Evolutionary conservation across 1,284 basidiomycete species (phyloP).

Genomic region (Rhodotorula sp.): DNA sequence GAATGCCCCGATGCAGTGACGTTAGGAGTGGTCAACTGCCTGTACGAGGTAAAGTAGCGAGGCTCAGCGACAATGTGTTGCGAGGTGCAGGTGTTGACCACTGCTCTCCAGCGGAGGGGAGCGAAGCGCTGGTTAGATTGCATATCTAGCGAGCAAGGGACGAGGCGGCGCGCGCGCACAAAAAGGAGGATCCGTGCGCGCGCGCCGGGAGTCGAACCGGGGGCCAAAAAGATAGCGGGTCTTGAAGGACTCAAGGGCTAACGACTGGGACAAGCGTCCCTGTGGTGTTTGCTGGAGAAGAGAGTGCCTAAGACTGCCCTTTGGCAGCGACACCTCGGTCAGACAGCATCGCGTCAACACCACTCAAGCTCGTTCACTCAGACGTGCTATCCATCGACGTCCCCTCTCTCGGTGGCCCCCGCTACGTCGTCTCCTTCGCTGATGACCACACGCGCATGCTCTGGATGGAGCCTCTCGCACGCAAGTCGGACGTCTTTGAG

Average conservation of each 20-base stretch:
- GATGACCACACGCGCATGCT: constrained; percentile 45
- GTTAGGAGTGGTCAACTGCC: background rate
- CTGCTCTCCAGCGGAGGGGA: too few species aligned
- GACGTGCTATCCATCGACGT: constrained; percentile 49
- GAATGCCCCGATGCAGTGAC: too few species aligned
- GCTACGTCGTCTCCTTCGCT: constrained; percentile 50
- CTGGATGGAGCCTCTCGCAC: constrained; percentile 40
- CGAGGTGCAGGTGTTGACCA: constrained; percentile 1
- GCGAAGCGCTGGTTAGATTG: too few species aligned
- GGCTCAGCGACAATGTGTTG: background rate
- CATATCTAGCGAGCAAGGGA: background rate
- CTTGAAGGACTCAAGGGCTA: too few species aligned
- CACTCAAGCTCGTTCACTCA: constrained; percentile 46
- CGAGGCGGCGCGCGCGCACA: too few species aligned
- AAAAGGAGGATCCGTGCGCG: too few species aligned
- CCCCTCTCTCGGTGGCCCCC: constrained; percentile 43
- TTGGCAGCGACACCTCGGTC: background rate
- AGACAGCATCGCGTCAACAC: background rate
- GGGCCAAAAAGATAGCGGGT: too few species aligned
- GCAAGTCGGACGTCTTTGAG: too few species aligned
- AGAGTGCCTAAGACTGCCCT: too few species aligned
- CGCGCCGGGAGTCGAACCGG: too few species aligned
- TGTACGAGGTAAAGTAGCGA: background rate
- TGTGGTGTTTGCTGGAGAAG: too few species aligned
- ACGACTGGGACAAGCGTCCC: too few species aligned